Evolutionary conservation across 129 eudicot genomes (phyloP).

Genomic region (Artemisia tridentata): DNA sequence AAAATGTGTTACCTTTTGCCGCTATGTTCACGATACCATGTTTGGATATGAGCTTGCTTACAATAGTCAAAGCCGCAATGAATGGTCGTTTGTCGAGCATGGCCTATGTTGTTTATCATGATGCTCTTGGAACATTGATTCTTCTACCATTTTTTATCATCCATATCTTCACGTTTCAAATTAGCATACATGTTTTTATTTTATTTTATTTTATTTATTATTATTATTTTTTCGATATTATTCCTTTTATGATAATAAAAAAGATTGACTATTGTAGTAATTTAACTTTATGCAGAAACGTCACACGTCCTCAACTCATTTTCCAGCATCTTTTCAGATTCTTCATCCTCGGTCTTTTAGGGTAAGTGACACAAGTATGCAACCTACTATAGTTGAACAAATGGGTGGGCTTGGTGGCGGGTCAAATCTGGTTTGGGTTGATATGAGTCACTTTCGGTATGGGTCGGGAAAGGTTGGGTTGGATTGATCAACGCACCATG

Average conservation of each 20-base stretch:
- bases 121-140: constrained; percentile 30
- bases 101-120: constrained; percentile 32
- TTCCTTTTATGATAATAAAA: too few species aligned
- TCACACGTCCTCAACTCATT: constrained; percentile 25
- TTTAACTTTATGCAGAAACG: constrained; percentile 20
- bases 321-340: constrained; percentile 24
- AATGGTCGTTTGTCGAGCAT: constrained; percentile 26
- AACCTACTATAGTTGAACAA: too few species aligned
- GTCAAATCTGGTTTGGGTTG: too few species aligned
- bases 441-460: too few species aligned
- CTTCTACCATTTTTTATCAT: constrained; percentile 35
- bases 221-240: too few species aligned
- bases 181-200: too few species aligned
- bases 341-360: constrained; percentile 28
- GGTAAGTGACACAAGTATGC: constrained; percentile 20
- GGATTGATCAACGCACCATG: neutral
- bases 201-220: too few species aligned
- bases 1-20: constrained; percentile 14
- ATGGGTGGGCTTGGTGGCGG: too few species aligned
- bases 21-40: constrained; percentile 23
- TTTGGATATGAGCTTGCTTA: constrained; percentile 23
- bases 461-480: too few species aligned
- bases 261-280: neutral
- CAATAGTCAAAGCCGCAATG: constrained; percentile 36
- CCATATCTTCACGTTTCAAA: constrained; percentile 16